Evolutionary conservation across 768 basidiomycete genomes (phyloP), one percentile per base, ranked within the genome.

Genomic region (Lentinula guzmanii): DNA sequence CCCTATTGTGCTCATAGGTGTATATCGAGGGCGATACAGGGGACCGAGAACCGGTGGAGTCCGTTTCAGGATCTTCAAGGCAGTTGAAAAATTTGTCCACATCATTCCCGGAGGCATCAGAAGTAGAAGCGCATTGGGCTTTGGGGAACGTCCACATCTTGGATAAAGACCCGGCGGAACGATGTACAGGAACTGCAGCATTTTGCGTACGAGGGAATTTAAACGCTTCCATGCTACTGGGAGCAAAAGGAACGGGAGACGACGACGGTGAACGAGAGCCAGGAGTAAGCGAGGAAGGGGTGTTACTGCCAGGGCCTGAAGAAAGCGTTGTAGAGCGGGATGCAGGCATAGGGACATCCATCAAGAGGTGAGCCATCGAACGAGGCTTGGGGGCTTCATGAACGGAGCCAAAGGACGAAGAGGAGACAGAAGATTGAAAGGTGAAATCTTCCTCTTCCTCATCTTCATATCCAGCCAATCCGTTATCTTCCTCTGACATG

Each of bases 81-180:
- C 90, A 93, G 46, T 82, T 86, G 66, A 93, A 93, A 79, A 93
- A 93, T 37, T 78, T 80, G 69, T 93, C 91, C 8, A 89, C 76
- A n/a, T 86, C 82, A 18, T 83, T 79, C n/a, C 28, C 24, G 16
- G 42, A n/a, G 5, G 11, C 16, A 15, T 15, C 3, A 52, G n/a
- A 10, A 41, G 24, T 24, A 8, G 59, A 35, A 4, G 67, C 73
- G 10, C 66, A 67, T 37, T 64, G 43, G 21, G 71, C 76, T 59
- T 64, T 76, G 2, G 84, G 84, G 71, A 91, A 91, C 0, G 86
- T 85, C 89, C 89, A 91, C 0, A 77, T 77, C 72, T 82, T 85
- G n/a, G 83, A 83, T 24, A 90, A 77, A 1, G 85, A 85, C 15
- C 73, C 72, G 24, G 61, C 69, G 15, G 73, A 64, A 9, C 61